Percentiles rank a stretch among this genome's conserved stretches.
Evolutionary conservation across 1,139 yeast genomes (phyloP).

Genomic region (Geotrichum reessii): DNA sequence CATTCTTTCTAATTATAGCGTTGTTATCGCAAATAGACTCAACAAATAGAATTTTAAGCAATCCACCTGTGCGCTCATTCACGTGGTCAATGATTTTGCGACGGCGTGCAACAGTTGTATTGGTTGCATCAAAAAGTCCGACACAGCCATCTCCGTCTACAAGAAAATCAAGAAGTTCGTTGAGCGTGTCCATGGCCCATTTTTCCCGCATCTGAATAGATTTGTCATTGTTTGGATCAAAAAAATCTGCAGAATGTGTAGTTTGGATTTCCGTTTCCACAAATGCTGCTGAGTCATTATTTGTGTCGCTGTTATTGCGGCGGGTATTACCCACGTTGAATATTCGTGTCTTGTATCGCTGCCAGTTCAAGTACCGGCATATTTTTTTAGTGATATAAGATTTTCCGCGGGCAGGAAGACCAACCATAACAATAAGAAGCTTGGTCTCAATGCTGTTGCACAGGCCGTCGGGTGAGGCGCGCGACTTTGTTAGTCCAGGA

Average conservation of each 20-base stretch:
- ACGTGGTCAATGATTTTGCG: slow-evolving; percentile 62
- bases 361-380: slow-evolving; percentile 83
- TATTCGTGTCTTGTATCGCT: slow-evolving; percentile 81
- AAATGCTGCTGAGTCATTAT: slow-evolving; percentile 26
- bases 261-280: slow-evolving; percentile 20
- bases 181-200: slow-evolving; percentile 95
- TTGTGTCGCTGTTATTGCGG: slow-evolving; percentile 51
- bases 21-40: slow-evolving; percentile 86
- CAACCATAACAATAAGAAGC: slow-evolving; percentile 90
- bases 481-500: slow-evolving; percentile 84
- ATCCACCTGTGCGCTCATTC: slow-evolving; percentile 62
- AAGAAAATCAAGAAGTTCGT: slow-evolving; percentile 74
- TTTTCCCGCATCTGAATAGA: slow-evolving; percentile 69
- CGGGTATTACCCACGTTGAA: slow-evolving; percentile 94
- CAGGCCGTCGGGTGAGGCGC: slow-evolving; percentile 75
- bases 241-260: slow-evolving; percentile 71
- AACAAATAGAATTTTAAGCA: slow-evolving; percentile 71
- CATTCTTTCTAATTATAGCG: slow-evolving; percentile 72
- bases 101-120: slow-evolving; percentile 74
- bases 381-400: slow-evolving; percentile 87
- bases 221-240: slow-evolving; percentile 68
- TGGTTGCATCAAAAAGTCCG: slow-evolving; percentile 89
- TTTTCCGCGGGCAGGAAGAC: slow-evolving; percentile 89
- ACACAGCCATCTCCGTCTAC: slow-evolving; percentile 80
- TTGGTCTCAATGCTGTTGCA: slow-evolving; percentile 73